Evolutionary conservation across 768 basidiomycete species (phyloP), one percentile per base, ranked within the genome.

Genomic region (Sarcodon aspratus): DNA sequence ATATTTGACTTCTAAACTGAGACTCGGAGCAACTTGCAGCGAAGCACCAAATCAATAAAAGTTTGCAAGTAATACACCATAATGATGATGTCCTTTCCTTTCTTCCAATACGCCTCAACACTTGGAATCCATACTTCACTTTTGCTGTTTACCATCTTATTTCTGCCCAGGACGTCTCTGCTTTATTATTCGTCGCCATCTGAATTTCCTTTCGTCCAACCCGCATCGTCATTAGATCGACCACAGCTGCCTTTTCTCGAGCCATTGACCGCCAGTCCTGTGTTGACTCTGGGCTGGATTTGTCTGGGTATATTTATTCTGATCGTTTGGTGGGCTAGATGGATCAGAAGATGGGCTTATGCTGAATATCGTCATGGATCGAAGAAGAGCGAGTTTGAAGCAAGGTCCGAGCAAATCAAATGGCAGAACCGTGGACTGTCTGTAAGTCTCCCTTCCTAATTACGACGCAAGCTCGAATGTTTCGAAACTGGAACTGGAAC

Each of bases 51-150:
- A 27, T 5, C 5, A 27, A 5, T 27, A 27, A 5, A 27, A 27
- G 21, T 27, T 27, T 27, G 21, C 21, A 27, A 27, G 21, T 27
- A 27, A 5, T 27, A 27, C 21, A 27, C 21, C 21, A 40, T 42
- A 11, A 27, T 13, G 40, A 42, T 11, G 17, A 8, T 15, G 27
- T 11, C 40, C 15, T 75, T 77, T 52, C 76, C 80, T 10, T 71
- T 76, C 49, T 71, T 74, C 6, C 70, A 70, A 21, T 87, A 86
- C 65, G 73, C 75, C 49, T 80, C 84, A 32, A 64, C 78, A 21
- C 76, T 86, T 17, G 80, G 79, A 42, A 79, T 87, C 7, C 82
- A 84, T 59, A 70, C 76, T 1, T 70, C 75, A 12, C 76, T 89
- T 7, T 70, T 88, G 52, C 64, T 68, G 2, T 89, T 87, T 61